Conservation (phyloP, 1,139 yeast species). For the Candida sanyaensis region DNA sequence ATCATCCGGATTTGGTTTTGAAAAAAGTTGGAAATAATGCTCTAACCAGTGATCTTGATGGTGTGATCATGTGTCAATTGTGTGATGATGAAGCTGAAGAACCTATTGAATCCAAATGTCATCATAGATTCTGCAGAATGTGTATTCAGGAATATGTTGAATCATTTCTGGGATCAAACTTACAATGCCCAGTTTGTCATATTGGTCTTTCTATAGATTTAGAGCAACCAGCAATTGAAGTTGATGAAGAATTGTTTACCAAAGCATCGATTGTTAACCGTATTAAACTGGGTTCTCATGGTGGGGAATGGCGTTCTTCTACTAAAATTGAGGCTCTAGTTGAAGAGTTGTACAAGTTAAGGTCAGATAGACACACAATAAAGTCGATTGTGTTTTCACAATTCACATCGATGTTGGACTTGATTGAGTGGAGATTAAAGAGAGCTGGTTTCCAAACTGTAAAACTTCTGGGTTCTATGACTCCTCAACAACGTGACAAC, state of each 20-base stretch:
- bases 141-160: slow-evolving; percentile 90
- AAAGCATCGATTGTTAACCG: slow-evolving; percentile 89
- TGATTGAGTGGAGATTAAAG: slow-evolving; percentile 92
- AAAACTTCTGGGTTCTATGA: slow-evolving; percentile 93
- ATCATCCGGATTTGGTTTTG: slow-evolving; percentile 93
- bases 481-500: slow-evolving; percentile 91
- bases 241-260: slow-evolving; percentile 61
- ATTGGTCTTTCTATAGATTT: slow-evolving; percentile 88
- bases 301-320: slow-evolving; percentile 86
- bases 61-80: slow-evolving; percentile 80
- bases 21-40: slow-evolving; percentile 58
- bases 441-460: slow-evolving; percentile 95
- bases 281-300: slow-evolving; percentile 69
- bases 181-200: slow-evolving; percentile 95
- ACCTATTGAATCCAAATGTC: slow-evolving; percentile 92
- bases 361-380: slow-evolving; percentile 86
- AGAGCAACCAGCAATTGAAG: slow-evolving; percentile 83
- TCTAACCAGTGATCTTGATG: slow-evolving; percentile 40
- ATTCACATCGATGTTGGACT: slow-evolving; percentile 93
- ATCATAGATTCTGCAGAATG: slow-evolving; percentile 88
- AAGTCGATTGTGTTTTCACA: slow-evolving; percentile 96
- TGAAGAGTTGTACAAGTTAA: slow-evolving; percentile 82
- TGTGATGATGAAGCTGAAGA: slow-evolving; percentile 99
- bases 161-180: slow-evolving; percentile 65
- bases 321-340: slow-evolving; percentile 96